Base-by-base conservation (phyloP, 1,139 yeast species). In the Saccharomycopsis phalli region DNA sequence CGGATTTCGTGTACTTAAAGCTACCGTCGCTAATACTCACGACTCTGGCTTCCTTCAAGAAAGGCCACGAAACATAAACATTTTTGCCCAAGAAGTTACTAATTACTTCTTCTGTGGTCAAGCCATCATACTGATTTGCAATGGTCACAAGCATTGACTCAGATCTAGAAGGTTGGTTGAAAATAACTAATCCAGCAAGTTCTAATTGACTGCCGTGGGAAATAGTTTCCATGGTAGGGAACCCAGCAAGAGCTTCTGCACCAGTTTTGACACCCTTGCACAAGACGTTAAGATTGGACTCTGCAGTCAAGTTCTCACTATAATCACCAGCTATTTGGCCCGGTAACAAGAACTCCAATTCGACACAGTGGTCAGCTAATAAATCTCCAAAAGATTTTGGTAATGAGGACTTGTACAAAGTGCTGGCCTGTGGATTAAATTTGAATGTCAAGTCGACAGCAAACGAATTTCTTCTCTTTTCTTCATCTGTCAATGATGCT, bases 11-110 rank as follows among this genome's bases (percentile, higher is more conserved):
- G 53, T 72, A 73, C 36, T 65, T 66, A 50, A 60, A 60, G 30
- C 65, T 61, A 7, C 68, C 71, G 58, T 82, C 91, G 36, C 69
- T 60, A 5, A 91, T 73, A 31, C 73, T 70, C 13, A 76, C 66
- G 32, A 91, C 76, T 53, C 73, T 76, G 18, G 88, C 82, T 59
- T 91, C 97, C 49, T 79, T 71, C 50, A 91, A 65, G 56, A 77
- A 86, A 21, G 99, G 99, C 93, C 95, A 91, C 51, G 79, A 76
- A 14, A 83, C 73, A 56, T 78, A 87, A 6, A 82, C 81, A 40
- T 74, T 60, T 46, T 74, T 69, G 41, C 75, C 77, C 41, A 80
- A 54, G 46, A 69, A 71, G 50, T 75, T 68, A 45, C 73, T 70
- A 17, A 67, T 59, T 33, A 59, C 47, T 44, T 69, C 81, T 34